Evolutionary conservation across 2,329 filamentous ascomycete species (phyloP).

Genomic region (Talaromyces sp.): DNA sequence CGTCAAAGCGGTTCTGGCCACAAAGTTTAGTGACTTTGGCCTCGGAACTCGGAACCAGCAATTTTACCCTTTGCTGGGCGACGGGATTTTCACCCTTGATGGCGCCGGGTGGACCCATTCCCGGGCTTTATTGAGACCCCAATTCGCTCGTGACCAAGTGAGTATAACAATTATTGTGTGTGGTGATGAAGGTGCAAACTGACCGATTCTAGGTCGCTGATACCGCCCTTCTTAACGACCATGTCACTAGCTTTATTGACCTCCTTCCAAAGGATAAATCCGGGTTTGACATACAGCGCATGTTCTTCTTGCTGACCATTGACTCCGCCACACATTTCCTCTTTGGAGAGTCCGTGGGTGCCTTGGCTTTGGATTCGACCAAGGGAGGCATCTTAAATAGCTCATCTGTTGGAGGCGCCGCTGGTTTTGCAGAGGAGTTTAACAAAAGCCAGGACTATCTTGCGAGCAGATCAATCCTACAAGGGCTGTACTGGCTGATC

Average conservation of each 20-base stretch:
- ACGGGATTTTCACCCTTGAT: constrained; percentile 64
- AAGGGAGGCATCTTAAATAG: background rate
- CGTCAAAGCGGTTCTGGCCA: constrained; percentile 10
- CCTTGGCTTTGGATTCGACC: background rate
- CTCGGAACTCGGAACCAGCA: constrained; percentile 26
- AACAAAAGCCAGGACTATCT: constrained; percentile 5
- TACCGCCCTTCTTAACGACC: constrained; percentile 55
- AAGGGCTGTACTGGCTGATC: constrained; percentile 3
- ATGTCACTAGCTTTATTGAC: constrained; percentile 60
- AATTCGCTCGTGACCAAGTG: constrained; percentile 30
- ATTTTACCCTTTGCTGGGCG: constrained; percentile 8
- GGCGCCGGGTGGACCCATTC: constrained; percentile 59
- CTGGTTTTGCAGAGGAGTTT: constrained; percentile 8
- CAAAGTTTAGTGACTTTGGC: constrained; percentile 9
- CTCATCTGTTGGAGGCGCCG: constrained; percentile 2
- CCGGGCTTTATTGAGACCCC: constrained; percentile 7
- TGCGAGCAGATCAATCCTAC: background rate
- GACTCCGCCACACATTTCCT: constrained; percentile 66
- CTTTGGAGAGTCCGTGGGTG: constrained; percentile 56
- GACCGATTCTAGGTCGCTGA: constrained; percentile 46
- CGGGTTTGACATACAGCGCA: constrained; percentile 55
- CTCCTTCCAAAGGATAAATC: constrained; percentile 56
- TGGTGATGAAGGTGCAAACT: background rate
- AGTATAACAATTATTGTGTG: background rate
- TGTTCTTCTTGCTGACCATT: constrained; percentile 63